Percentiles rank a stretch among this genome's conserved stretches.
Conservation (phyloP, 176 grass and related monocot genomes). For the Oryza glaberrima region DNA sequence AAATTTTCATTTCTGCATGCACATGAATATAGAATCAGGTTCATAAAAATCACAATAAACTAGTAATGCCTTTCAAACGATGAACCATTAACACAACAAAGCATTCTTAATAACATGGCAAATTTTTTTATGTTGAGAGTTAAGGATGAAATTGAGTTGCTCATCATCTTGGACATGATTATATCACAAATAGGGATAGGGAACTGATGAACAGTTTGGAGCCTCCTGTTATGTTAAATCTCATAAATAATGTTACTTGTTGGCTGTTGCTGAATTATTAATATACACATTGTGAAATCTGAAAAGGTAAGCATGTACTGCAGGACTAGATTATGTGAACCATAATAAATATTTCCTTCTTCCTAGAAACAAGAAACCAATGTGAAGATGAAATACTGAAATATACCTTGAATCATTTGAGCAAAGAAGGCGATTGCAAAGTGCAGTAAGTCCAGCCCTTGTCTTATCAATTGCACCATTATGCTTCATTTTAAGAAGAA, state of each 20-base stretch:
- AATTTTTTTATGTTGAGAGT: not conserved
- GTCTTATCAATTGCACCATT: conserved; percentile 99
- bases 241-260: conserved; percentile 11
- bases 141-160: not conserved
- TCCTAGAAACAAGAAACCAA: not conserved
- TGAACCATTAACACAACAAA: not conserved
- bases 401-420: conserved; percentile 91
- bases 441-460: conserved; percentile 94
- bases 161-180: conserved; percentile 25
- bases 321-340: not conserved
- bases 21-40: conserved; percentile 17
- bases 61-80: conserved; percentile 2
- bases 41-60: conserved; percentile 18
- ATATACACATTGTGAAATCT: not conserved
- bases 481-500: conserved; percentile 99
- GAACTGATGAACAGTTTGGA: not conserved
- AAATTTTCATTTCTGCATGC: conserved; percentile 17
- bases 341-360: conserved; percentile 24
- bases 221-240: not conserved
- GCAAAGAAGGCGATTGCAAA: conserved; percentile 97
- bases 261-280: conserved; percentile 6
- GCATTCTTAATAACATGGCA: not conserved
- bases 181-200: conserved; percentile 28
- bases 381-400: conserved; percentile 13
- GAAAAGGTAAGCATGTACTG: conserved; percentile 31